Percentiles rank a stretch among this genome's conserved stretches.
These are phyloP conservation scores for Polymyxa betae DNA, from an alignment of 208 protist genomes.

Conservation along the genomic window DNA sequence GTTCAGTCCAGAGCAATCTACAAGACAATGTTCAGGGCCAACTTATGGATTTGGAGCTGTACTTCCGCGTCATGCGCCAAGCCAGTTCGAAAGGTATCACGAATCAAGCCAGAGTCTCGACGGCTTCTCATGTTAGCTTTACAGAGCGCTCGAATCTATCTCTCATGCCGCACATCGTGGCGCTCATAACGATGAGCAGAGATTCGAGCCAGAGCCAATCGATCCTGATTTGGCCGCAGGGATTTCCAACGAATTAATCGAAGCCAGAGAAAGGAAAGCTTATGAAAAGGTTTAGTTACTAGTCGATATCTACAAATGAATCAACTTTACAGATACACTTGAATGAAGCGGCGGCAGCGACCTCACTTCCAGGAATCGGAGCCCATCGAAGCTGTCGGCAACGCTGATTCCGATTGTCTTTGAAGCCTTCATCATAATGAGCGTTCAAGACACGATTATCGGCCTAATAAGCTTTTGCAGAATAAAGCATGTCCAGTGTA, in stretches of 20 bases:
- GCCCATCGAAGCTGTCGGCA: too few relatives aligned
- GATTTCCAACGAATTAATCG: background rate
- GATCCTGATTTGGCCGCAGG: background rate
- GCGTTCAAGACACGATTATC: too few relatives aligned
- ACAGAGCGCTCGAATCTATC: background rate
- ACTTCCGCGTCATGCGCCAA: background rate
- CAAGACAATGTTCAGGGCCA: background rate
- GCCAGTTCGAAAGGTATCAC: conserved; percentile 15
- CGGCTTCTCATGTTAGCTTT: background rate
- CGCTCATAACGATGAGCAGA: background rate
- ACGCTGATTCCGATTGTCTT: too few relatives aligned
- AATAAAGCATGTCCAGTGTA: too few relatives aligned
- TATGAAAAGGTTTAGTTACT: too few relatives aligned
- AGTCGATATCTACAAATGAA: too few relatives aligned
- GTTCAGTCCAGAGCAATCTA: conserved; percentile 46
- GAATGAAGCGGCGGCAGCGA: too few relatives aligned
- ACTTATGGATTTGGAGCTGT: conserved; percentile 5
- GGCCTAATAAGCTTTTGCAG: too few relatives aligned
- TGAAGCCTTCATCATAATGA: too few relatives aligned
- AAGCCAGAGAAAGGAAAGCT: too few relatives aligned
- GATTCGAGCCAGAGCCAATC: background rate
- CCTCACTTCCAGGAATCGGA: too few relatives aligned
- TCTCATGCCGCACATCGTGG: background rate
- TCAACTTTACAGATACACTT: too few relatives aligned
- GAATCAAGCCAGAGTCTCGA: background rate